Evolutionary conservation across 257 asterid genomes (phyloP).

Genomic region (Capsicum rhomboideum): DNA sequence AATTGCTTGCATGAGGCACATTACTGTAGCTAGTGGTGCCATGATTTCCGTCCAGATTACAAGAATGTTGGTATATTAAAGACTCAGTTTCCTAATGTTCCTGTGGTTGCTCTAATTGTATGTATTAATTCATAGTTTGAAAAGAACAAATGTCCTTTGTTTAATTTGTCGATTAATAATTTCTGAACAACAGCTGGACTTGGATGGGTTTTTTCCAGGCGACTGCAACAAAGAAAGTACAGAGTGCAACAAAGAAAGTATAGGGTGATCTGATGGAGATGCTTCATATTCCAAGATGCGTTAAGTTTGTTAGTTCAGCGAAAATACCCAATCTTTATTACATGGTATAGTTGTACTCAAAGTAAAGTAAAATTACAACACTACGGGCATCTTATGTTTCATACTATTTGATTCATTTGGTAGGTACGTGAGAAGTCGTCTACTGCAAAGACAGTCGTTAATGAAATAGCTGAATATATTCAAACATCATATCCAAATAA

Average conservation of each 20-base stretch:
- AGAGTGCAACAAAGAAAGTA: too few species aligned
- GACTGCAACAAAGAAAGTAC: constrained; percentile 91
- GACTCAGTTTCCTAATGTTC: constrained; percentile 96
- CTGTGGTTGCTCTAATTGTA: constrained; percentile 88
- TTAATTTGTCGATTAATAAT: neutral
- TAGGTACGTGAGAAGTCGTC: constrained; percentile 88
- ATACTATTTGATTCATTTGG: constrained; percentile 9
- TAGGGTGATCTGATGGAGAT: constrained; percentile 82
- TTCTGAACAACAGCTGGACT: neutral
- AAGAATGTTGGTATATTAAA: constrained; percentile 90
- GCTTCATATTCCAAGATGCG: constrained; percentile 74
- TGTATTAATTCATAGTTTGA: constrained; percentile 16
- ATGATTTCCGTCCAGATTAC: constrained; percentile 99
- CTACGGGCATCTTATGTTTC: neutral
- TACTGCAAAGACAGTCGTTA: constrained; percentile 58
- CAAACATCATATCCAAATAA: constrained; percentile 72
- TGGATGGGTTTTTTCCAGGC: constrained; percentile 38
- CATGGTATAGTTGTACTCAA: constrained; percentile 43
- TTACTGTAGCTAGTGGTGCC: constrained; percentile 99
- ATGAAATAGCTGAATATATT: constrained; percentile 76
- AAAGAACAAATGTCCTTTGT: constrained; percentile 1
- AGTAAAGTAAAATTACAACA: neutral
- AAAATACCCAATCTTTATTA: constrained; percentile 94
- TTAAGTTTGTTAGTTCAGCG: constrained; percentile 84
- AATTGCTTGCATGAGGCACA: constrained; percentile 81